Evolutionary conservation across 2,329 filamentous ascomycete species (phyloP).

Genomic region (Alternaria incomplexa): DNA sequence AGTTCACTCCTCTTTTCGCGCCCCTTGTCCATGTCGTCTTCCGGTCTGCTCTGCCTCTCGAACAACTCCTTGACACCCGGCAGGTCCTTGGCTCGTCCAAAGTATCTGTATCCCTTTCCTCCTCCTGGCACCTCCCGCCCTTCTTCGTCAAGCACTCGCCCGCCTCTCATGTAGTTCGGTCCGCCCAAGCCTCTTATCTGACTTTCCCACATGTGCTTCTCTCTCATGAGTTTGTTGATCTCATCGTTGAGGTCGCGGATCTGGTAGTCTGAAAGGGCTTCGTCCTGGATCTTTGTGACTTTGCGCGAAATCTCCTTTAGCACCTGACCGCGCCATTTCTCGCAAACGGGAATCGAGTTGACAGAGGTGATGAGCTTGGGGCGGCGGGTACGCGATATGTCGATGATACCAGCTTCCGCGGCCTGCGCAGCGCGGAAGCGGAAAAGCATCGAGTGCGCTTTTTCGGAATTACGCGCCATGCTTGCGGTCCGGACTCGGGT

Average conservation of each 20-base stretch:
- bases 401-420: constrained; percentile 93
- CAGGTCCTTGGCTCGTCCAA: constrained; percentile 85
- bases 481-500: constrained; percentile 23
- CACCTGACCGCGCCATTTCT: constrained; percentile 98
- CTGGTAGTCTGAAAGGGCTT: constrained; percentile 91
- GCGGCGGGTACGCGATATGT: constrained; percentile 85
- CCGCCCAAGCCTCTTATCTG: constrained; percentile 96
- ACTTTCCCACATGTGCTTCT: constrained; percentile 99
- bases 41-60: constrained; percentile 42
- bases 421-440: constrained; percentile 98
- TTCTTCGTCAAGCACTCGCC: constrained; percentile 61
- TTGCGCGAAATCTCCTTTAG: constrained; percentile 97
- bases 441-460: constrained; percentile 99
- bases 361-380: constrained; percentile 91
- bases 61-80: constrained; percentile 92
- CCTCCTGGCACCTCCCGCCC: constrained; percentile 65
- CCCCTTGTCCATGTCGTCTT: constrained; percentile 63
- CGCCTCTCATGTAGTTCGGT: constrained; percentile 90
- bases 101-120: constrained; percentile 85
- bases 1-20: constrained; percentile 73
- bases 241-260: constrained; percentile 98
- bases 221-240: constrained; percentile 98
- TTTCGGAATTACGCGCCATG: constrained; percentile 93
- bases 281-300: constrained; percentile 93
- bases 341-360: constrained; percentile 81